phyloP scores from a whole-genome alignment of 352 stramenopile genomes.

The Globisporangium rhizosaccharum region DNA sequence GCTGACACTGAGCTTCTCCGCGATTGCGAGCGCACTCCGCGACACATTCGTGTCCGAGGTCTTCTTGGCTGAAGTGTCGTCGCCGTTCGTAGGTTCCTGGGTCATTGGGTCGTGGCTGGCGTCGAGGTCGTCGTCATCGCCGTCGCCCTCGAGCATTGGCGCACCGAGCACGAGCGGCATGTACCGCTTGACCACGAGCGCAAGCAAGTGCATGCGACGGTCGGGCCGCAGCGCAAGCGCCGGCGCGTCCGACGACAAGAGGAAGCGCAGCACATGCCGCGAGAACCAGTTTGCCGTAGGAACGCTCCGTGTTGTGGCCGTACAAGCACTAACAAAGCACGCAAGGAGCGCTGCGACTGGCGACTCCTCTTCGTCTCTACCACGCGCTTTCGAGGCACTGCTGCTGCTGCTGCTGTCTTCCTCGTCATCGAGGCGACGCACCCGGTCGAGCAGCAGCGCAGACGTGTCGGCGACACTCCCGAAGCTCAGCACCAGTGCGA shows the following conservation, averaged over 20 bases:
- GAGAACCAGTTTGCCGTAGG: slow-evolving; percentile 78
- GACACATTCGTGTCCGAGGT: not conserved
- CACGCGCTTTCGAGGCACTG: not conserved
- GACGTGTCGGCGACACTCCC: slow-evolving; percentile 31
- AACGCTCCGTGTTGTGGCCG: slow-evolving; percentile 18
- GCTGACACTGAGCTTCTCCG: slow-evolving; percentile 18
- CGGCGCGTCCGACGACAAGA: slow-evolving; percentile 30
- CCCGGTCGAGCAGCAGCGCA: slow-evolving; percentile 31
- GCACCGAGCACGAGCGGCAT: slow-evolving; percentile 51
- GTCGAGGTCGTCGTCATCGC: slow-evolving; percentile 10
- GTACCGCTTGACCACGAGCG: slow-evolving; percentile 30
- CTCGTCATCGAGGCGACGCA: slow-evolving; percentile 13
- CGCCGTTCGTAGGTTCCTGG: slow-evolving; percentile 5
- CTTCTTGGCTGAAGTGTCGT: slow-evolving; percentile 10
- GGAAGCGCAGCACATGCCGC: slow-evolving; percentile 52
- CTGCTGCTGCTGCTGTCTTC: not conserved
- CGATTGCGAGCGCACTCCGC: not conserved
- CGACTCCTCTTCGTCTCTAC: slow-evolving; percentile 13
- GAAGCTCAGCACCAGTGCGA: slow-evolving; percentile 45
- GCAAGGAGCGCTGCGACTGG: not conserved
- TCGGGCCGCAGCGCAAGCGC: slow-evolving; percentile 7
- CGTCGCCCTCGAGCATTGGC: slow-evolving; percentile 15
- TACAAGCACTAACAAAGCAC: not conserved
- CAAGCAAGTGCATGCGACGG: slow-evolving; percentile 20
- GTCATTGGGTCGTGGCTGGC: slow-evolving; percentile 6